Base-by-base conservation (phyloP, 768 basidiomycete genomes). In the Auricularia cornea region DNA sequence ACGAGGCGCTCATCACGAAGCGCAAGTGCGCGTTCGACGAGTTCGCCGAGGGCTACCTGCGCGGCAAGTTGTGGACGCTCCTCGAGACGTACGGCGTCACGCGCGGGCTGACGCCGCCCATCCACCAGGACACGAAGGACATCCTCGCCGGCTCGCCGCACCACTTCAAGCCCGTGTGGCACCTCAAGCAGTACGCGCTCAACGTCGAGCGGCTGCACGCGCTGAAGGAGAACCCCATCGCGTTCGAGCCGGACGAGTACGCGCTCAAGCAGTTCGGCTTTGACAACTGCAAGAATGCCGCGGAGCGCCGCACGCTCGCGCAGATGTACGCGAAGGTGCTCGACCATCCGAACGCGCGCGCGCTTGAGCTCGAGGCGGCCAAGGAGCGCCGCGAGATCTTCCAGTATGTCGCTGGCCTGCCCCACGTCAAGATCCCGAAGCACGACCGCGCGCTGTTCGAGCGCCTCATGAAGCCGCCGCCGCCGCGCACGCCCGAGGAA, bases 321-420 rank as follows among this genome's bases (percentile, higher is more conserved):
- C 70, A 67, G 2, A 54, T 73, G 4, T 79, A 80, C 70, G 72
- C 63, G 38, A 60, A 60, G n/a, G 68, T 75, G 48, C 77, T 80
- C 62, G 63, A 63, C 52, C 66, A 66, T 20, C 60, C 59, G 2
- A 31, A 67, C 14, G 69, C 61, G 20, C 67, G 72, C 60, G 74
- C 78, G 8, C 65, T 77, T 18, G 67, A 69, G 30, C 71, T 81
- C 23, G 77, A 80, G 60, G 63, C 72, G 29, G 78, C 76, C 1
- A 72, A 70, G 32, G 66, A 77, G 20, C 56, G 67, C 30, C 78
- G 79, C 20, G 64, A 68, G 26, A 64, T 77, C 10, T 73, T 70
- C 52, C 63, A 68, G 41, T 74, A 73, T 63, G 66, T 75, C 31
- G 59, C 60, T 30, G 65, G 48, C 8, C 62, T 65, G 51, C 70